Conservation (phyloP, 345 rosid species). For the Rubroshorea leprosula region DNA sequence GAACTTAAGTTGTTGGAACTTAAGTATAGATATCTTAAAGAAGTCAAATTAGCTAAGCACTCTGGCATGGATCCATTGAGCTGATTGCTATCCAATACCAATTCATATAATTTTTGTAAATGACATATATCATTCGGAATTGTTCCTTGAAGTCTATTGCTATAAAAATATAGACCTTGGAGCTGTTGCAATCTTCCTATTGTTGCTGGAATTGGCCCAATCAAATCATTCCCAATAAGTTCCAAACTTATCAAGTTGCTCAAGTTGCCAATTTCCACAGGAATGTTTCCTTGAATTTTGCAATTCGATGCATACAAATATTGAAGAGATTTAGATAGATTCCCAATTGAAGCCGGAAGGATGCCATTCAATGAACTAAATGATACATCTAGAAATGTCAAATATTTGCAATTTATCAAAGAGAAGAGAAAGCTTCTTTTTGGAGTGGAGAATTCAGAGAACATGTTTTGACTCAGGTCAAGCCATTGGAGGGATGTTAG, state of each 20-base stretch:
- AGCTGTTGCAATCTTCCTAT: conserved; percentile 6
- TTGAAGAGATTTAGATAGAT: conserved; percentile 5
- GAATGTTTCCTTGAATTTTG: too few relatives aligned
- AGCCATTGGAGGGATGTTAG: conserved; percentile 12
- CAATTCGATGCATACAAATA: neutral
- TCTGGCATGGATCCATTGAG: conserved; percentile 1
- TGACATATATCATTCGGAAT: conserved; percentile 10
- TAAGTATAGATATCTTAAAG: neutral
- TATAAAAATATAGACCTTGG: neutral
- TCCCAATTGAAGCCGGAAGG: conserved; percentile 13
- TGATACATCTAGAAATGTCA: neutral
- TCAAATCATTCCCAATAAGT: conserved; percentile 8
- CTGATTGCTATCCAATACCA: neutral
- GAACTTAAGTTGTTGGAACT: conserved; percentile 5
- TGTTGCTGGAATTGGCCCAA: conserved; percentile 13
- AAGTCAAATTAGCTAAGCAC: too few relatives aligned
- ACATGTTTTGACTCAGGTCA: conserved; percentile 6
- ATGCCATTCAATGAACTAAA: neutral
- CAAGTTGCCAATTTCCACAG: conserved; percentile 13
- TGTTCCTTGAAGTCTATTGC: conserved; percentile 4
- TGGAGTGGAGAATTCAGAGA: neutral
- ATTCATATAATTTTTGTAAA: neutral
- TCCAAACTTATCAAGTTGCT: neutral
- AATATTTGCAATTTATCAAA: conserved; percentile 12
- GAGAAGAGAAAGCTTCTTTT: conserved; percentile 12